A percentile compares a stretch with the other conserved stretches of the same genome.
Evolutionary conservation across 139 green algal species (phyloP).

Genomic region (Asterochloris erici): DNA sequence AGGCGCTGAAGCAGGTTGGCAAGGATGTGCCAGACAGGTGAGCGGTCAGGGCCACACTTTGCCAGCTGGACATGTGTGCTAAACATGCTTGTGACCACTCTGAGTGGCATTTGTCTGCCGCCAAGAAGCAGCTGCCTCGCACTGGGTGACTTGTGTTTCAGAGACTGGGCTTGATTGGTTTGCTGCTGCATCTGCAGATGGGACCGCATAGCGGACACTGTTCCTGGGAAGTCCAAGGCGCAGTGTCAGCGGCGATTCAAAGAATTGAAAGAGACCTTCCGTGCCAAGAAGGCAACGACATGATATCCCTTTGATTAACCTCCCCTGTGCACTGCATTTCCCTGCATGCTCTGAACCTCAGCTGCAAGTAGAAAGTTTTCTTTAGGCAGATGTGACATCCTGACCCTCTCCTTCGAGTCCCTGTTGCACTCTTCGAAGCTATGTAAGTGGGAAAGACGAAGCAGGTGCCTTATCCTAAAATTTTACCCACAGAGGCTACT

Average conservation of each 20-base stretch:
- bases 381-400: too few relatives aligned
- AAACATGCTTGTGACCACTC: background rate
- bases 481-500: too few relatives aligned
- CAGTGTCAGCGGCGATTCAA: constrained; percentile 88
- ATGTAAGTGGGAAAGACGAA: too few relatives aligned
- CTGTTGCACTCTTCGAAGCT: too few relatives aligned
- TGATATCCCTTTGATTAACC: background rate
- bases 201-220: constrained; percentile 60
- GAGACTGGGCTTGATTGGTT: background rate
- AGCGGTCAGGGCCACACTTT: constrained; percentile 3
- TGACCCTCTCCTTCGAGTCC: too few relatives aligned
- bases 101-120: background rate
- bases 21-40: constrained; percentile 72
- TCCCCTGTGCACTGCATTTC: background rate
- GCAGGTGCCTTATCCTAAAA: too few relatives aligned
- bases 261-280: constrained; percentile 73
- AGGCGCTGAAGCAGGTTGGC: constrained; percentile 83
- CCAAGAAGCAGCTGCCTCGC: background rate
- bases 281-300: constrained; percentile 54
- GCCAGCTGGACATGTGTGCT: background rate
- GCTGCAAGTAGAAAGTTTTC: too few relatives aligned
- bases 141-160: background rate
- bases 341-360: too few relatives aligned
- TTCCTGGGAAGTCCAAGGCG: constrained; percentile 82
- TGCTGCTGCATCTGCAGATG: constrained; percentile 48